Base-by-base conservation (phyloP, 768 basidiomycete species). In the Solioccasus polychromus region DNA sequence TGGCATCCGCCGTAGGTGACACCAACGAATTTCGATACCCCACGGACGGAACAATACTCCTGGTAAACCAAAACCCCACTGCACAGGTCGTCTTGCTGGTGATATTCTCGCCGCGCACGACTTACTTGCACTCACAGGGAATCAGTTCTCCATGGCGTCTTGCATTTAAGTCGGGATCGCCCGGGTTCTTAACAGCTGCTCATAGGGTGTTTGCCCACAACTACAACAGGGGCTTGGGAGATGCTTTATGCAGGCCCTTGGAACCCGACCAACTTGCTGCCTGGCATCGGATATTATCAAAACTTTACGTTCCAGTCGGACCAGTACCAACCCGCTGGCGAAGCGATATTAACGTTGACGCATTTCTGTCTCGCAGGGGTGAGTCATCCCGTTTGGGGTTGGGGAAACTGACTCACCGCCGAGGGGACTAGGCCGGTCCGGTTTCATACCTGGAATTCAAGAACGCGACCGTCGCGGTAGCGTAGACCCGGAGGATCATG, bases 11-110 rank as follows among this genome's bases (percentile, higher is more conserved):
- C 11, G 9, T 46, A 2, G 48, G 50, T 4, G 50, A 54, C 4
- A 60, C 53, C 9, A 54, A 56, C 29, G 53, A 61, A 24, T 35
- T 60, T 36, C 39, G 52, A 14, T 53, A 52, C 39, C 61, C 62
- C 8, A 38, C 20, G 7, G 50, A 59, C 36, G 59, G 59, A 22
- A 36, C 44, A 5, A 45, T 52, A 5, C 48, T 63, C 31, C 39
- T 35, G 5, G 47, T 39, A 23, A 55, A 50, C 15, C 34, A 64
- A 28, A 29, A 51, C 25, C 28, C 55, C 11, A 19, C 36, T 20
- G 59, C 31, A 12, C 54, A 54, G 40, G 54, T 59, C n/a, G 44
- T 63, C 24, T 42, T 41, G 10, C 51, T 48, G 8, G 58, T 50
- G 26, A 38, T 42, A 35, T 29, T 5, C 14, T 18, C 25, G n/a